Evolutionary conservation across 2,329 filamentous ascomycete species (phyloP), one percentile per base, ranked within the genome.

Genomic region (Coleophoma eucalyptorum): DNA sequence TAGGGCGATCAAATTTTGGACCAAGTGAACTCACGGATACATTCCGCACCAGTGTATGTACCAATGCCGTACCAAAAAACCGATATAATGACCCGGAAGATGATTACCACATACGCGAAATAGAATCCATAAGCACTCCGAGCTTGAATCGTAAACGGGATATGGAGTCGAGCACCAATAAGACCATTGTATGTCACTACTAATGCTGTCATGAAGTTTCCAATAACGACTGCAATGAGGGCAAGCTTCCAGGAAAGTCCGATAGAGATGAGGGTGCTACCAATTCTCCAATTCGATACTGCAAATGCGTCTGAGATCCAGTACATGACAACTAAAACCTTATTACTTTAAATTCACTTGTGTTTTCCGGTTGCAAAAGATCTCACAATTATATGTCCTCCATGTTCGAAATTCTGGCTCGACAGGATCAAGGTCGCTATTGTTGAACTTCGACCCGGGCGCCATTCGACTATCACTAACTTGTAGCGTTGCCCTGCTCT

Each of bases 51-150:
- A 21, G 59, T 63, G 42, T 63, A 63, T 26, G 62, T 64, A 7
- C 59, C 59, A 44, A 65, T 63, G 2, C 62, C 63, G 44, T 62
- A 65, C 66, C 67, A 69, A 55, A 69, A 67, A 12, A 68, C 61
- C 18, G 63, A 65, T 16, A 68, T 57, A 32, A 67, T 58, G 42
- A 66, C 62, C 16, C 67, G 59, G 16, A 66, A 62, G 26, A 68
- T 51, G 16, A 58, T 53, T 18, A 56, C 50, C 12, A 59, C 53
- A 19, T 57, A 59, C 4, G 53, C 50, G 38, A 58, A 62, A 50
- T 61, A 62, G 49, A 62, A 63, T 4, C 62, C 62, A 26, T 58
- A 65, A 3, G 61, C 51, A n/a, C 59, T 58, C 46, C 62, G 50
- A 21, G 56, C 57, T 49, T 61, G 58, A 5, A 63, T 55, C 20